These are phyloP conservation scores for Xerocomus nothofagi DNA, from an alignment of 1,284 basidiomycete genomes.

Conservation along the genomic window DNA sequence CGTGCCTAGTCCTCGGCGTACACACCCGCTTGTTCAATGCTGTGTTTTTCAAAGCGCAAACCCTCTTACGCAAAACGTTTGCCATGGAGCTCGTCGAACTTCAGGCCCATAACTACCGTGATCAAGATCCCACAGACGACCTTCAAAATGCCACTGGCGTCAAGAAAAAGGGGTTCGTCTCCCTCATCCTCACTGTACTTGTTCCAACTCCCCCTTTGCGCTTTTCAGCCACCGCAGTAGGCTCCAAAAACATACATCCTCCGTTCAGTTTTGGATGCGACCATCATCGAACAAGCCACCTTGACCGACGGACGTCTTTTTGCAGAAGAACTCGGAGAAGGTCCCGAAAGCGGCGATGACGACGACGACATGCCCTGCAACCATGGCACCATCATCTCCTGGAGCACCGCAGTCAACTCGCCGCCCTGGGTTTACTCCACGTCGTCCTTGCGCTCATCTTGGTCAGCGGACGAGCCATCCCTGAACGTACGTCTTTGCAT, in stretches of 20 bases:
- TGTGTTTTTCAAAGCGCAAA: constrained; percentile 60
- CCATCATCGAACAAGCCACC: constrained; percentile 58
- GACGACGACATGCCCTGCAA: constrained; percentile 42
- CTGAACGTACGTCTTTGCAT: constrained; percentile 53
- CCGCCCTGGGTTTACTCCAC: constrained; percentile 62
- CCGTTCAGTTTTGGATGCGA: constrained; percentile 59
- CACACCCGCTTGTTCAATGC: constrained; percentile 55
- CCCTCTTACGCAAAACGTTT: constrained; percentile 57
- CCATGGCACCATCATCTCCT: constrained; percentile 68
- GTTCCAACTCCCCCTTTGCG: neutral
- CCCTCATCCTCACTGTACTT: neutral
- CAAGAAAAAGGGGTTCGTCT: constrained; percentile 53
- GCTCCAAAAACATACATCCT: constrained; percentile 75
- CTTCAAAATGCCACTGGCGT: constrained; percentile 51
- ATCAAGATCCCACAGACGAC: constrained; percentile 49
- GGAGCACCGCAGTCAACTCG: constrained; percentile 67
- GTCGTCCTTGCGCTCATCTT: constrained; percentile 71
- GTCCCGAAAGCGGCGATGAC: constrained; percentile 38
- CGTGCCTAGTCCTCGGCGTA: constrained; percentile 54
- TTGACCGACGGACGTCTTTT: constrained; percentile 55
- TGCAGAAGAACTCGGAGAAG: constrained; percentile 53
- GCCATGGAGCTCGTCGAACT: constrained; percentile 78
- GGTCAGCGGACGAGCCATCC: constrained; percentile 63
- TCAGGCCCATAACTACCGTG: constrained; percentile 58
- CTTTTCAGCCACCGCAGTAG: constrained; percentile 47